Evolutionary conservation across 805 yeast genomes (phyloP), one percentile per base, ranked within the genome.

Genomic region (Candida nonsorbophila): DNA sequence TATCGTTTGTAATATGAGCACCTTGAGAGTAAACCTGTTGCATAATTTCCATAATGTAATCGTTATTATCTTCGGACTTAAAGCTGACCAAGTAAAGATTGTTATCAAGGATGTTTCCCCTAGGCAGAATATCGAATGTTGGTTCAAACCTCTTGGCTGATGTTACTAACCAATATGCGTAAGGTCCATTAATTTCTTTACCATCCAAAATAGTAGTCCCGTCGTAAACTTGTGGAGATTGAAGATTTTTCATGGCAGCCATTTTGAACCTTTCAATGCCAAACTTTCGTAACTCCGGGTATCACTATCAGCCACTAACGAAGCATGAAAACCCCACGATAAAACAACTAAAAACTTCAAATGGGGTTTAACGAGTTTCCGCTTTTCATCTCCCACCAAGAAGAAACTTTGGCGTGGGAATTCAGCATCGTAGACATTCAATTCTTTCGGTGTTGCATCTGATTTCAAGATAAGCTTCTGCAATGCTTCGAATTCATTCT

Each of bases 251-350:
- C 16, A 51, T 47, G 0, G 87, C 94, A 0, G 95, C 95, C 20
- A 74, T 53, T 35, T 68, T 58, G 53, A 88, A 88, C 31, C 95
- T 57, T 23, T 74, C 74, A 5, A 63, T 45, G 2, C 95, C 96
- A 36, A 68, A 60, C 28, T 64, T 63, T 16, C 87, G 63, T 50
- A 81, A 56, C 41, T 79, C 81, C 0, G 79, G 77, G 77, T 65
- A 40, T 85, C 90, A 29, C 88, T 75, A 33, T 81, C 81, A 17
- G 88, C 88, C 2, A 88, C 87, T 28, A 88, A 54, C 3, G 87
- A 74, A 2, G 96, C 86, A 54, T 88, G 97, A 38, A 86, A 73
- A 0, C 81, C 94, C 84, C 94, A 78, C 0, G 95, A 83, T 0
- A 76, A 65, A 7, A 87, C 94, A 2, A 84, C 84, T 11, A 72